phyloP scores from a whole-genome alignment of 148 eudicot species.

The Cornus kousa region DNA sequence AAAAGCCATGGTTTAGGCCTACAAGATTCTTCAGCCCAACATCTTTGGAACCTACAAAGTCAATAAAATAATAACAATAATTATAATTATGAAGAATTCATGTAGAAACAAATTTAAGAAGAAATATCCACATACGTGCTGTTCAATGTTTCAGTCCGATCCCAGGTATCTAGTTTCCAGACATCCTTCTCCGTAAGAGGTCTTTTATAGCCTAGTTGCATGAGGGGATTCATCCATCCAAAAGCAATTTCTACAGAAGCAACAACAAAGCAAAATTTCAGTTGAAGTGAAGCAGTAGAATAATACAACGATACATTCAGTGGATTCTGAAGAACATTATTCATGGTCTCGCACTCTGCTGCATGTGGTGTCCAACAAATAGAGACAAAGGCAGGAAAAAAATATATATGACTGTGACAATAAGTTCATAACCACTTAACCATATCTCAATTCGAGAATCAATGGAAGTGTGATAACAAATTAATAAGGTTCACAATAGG shows the following conservation, averaged over 20 bases:
- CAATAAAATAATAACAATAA: constrained; percentile 4
- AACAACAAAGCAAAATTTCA: constrained; percentile 13
- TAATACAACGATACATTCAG: background rate
- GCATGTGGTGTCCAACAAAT: background rate
- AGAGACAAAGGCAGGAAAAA: background rate
- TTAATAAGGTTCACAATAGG: background rate
- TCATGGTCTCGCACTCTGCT: background rate
- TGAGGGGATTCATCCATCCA: constrained; percentile 83
- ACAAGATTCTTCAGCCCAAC: constrained; percentile 74
- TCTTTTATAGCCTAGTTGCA: constrained; percentile 79
- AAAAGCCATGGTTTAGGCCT: constrained; percentile 81
- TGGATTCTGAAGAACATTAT: background rate
- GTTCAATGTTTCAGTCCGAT: constrained; percentile 77
- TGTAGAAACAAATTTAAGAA: background rate
- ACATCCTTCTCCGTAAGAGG: constrained; percentile 96
- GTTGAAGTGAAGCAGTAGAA: constrained; percentile 2
- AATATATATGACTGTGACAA: background rate
- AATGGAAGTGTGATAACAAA: background rate
- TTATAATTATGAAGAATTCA: background rate
- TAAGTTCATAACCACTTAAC: background rate
- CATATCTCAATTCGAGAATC: background rate
- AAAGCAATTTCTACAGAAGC: constrained; percentile 56
- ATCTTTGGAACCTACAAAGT: constrained; percentile 63
- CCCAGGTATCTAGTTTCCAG: constrained; percentile 97
- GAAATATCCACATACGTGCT: constrained; percentile 47